Conservation (phyloP, 305 asterid species). For the Fraxinus platypoda region DNA sequence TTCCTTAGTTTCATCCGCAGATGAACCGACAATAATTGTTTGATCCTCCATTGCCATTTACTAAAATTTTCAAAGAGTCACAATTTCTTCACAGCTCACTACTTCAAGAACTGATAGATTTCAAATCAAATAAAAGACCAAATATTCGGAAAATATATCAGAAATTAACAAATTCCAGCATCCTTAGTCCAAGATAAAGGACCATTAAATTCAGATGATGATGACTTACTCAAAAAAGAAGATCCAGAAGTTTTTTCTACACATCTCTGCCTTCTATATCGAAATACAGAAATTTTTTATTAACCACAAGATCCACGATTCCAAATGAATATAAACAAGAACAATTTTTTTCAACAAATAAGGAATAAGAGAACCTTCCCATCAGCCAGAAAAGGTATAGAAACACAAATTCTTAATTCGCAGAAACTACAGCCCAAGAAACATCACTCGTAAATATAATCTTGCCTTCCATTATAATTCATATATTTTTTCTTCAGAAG, state of each 20-base stretch:
- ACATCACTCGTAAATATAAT: slow-evolving; percentile 31
- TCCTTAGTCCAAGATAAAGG: slow-evolving; percentile 4
- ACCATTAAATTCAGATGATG: not conserved
- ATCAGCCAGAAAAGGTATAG: slow-evolving; percentile 17
- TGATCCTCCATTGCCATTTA: slow-evolving; percentile 36
- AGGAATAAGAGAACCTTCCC: slow-evolving; percentile 16
- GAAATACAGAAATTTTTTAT: slow-evolving; percentile 40
- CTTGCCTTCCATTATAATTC: slow-evolving; percentile 12
- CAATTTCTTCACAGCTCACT: slow-evolving; percentile 9
- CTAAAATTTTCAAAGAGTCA: slow-evolving; percentile 15
- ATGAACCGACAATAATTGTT: slow-evolving; percentile 24
- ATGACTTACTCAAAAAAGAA: not conserved
- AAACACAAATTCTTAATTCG: slow-evolving; percentile 9
- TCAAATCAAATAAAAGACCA: not conserved
- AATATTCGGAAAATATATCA: slow-evolving; percentile 24
- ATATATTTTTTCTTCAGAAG: not conserved
- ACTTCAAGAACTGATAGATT: not conserved
- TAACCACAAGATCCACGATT: slow-evolving; percentile 50
- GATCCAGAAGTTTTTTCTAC: not conserved
- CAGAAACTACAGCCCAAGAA: slow-evolving; percentile 32
- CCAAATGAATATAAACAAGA: slow-evolving; percentile 15
- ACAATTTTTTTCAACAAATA: slow-evolving; percentile 10
- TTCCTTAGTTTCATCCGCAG: slow-evolving; percentile 25
- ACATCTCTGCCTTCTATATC: slow-evolving; percentile 33
- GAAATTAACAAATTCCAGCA: not conserved